phyloP scores from a whole-genome alignment of 768 basidiomycete genomes.

The Cyclocybe aegerita region DNA sequence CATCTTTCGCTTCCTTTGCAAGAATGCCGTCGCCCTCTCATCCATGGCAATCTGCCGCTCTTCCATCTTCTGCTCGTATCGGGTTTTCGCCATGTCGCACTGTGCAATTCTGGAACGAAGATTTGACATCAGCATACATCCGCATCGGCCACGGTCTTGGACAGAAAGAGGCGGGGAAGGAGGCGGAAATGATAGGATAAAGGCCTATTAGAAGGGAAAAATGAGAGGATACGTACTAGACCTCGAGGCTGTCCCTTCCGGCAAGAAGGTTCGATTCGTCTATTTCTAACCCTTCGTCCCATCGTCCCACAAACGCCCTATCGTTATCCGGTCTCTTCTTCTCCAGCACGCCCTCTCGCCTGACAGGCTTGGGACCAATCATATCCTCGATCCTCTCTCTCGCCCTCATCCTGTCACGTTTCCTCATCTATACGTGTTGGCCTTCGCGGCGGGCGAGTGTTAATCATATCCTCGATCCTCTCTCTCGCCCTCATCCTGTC shows the following conservation, averaged over 20 bases:
- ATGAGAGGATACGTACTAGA: slow-evolving; percentile 50
- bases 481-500: slow-evolving; percentile 66
- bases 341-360: slow-evolving; percentile 83
- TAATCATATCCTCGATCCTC: slow-evolving; percentile 72
- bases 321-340: slow-evolving; percentile 81
- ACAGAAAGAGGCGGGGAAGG: not conserved
- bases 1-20: slow-evolving; percentile 67
- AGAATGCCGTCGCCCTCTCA: slow-evolving; percentile 59
- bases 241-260: slow-evolving; percentile 79
- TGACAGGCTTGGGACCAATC: slow-evolving; percentile 77
- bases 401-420: slow-evolving; percentile 62
- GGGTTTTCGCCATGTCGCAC: slow-evolving; percentile 62
- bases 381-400: slow-evolving; percentile 74
- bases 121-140: not conserved
- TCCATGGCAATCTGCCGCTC: slow-evolving; percentile 51
- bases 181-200: not conserved
- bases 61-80: slow-evolving; percentile 61
- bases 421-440: slow-evolving; percentile 59
- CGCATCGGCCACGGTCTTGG: no score
- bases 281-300: slow-evolving; percentile 69
- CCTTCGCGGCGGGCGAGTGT: slow-evolving; percentile 57
- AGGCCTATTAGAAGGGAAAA: slow-evolving; percentile 1
- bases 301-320: slow-evolving; percentile 68
- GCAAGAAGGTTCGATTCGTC: slow-evolving; percentile 82
- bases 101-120: slow-evolving; percentile 53